A percentile compares a stretch with the other conserved stretches of the same genome.
phyloP scores from a whole-genome alignment of 805 yeast species.

The Suhomyces sp. region DNA sequence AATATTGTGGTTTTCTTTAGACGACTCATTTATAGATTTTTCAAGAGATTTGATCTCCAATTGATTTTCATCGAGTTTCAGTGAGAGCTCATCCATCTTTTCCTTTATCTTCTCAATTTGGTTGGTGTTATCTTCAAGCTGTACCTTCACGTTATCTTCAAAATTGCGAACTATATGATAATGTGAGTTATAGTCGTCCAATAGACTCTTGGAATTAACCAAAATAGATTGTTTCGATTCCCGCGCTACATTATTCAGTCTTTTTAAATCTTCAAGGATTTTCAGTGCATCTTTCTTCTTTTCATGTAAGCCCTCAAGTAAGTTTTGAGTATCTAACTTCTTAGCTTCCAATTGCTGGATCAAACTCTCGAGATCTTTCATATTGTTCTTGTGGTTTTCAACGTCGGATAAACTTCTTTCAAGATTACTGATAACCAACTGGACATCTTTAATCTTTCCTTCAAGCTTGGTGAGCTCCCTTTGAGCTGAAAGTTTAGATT shows the following conservation, averaged over 20 bases:
- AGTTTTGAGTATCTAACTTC: background rate
- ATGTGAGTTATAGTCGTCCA: background rate
- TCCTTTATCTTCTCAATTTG: slow-evolving; percentile 11
- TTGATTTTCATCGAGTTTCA: background rate
- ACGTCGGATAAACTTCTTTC: slow-evolving; percentile 53
- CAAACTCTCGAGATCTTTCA: slow-evolving; percentile 31
- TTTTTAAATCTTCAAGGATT: background rate
- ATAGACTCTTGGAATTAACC: background rate
- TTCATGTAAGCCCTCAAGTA: background rate
- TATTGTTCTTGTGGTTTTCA: slow-evolving; percentile 35
- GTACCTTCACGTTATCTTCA: slow-evolving; percentile 18
- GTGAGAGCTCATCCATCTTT: slow-evolving; percentile 8
- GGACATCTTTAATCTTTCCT: slow-evolving; percentile 51
- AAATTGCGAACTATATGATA: slow-evolving; percentile 14
- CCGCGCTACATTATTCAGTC: too few species aligned
- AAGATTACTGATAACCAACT: slow-evolving; percentile 49
- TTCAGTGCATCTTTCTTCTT: background rate
- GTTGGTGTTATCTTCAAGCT: slow-evolving; percentile 23
- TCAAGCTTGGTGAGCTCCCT: slow-evolving; percentile 48
- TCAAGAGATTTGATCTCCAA: slow-evolving; percentile 15
- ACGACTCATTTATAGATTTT: slow-evolving; percentile 24
- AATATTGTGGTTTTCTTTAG: slow-evolving; percentile 55
- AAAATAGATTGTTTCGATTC: background rate
- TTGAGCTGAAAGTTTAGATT: slow-evolving; percentile 45
- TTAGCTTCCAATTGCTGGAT: slow-evolving; percentile 7